These are phyloP conservation scores for Amanita molliuscula DNA, from an alignment of 768 basidiomycete species.

Conservation along the genomic window DNA sequence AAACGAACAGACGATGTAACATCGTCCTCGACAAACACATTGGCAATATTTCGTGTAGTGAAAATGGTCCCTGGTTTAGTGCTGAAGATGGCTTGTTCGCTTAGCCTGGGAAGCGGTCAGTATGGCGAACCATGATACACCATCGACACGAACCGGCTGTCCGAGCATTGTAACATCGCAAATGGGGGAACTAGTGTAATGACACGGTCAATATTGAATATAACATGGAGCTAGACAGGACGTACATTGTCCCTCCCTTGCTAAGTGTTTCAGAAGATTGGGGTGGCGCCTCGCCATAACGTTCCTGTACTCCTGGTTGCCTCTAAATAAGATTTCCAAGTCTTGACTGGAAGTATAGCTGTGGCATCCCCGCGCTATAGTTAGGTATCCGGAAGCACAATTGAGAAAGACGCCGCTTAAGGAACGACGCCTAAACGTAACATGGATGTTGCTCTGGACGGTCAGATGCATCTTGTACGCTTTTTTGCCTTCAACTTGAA, in stretches of 20 bases:
- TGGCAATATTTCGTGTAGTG: slow-evolving; percentile 15
- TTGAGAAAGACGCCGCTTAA: too few species aligned
- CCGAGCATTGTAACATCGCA: slow-evolving; percentile 15
- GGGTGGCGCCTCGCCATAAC: not conserved
- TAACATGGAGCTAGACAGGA: not conserved
- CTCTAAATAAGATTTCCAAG: slow-evolving; percentile 1
- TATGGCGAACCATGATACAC: not conserved
- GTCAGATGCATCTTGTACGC: too few species aligned
- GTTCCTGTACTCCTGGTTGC: not conserved
- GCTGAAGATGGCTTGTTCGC: slow-evolving; percentile 15
- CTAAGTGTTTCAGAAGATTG: not conserved
- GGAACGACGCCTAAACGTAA: too few species aligned
- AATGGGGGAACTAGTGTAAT: slow-evolving; percentile 11
- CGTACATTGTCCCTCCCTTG: slow-evolving; percentile 5
- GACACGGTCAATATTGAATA: not conserved
- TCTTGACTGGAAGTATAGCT: not conserved
- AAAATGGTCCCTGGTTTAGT: slow-evolving; percentile 15
- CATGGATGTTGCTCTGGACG: too few species aligned
- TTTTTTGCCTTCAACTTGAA: too few species aligned
- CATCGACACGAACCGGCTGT: slow-evolving; percentile 8
- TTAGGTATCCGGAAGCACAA: too few species aligned
- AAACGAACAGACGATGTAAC: not conserved
- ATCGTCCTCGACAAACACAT: slow-evolving; percentile 13
- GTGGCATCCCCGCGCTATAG: not conserved
- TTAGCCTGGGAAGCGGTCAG: slow-evolving; percentile 5